Evolutionary conservation across 257 asterid species (phyloP), one percentile per base, ranked within the genome.

Genomic region (Solanum pinnatisectum): DNA sequence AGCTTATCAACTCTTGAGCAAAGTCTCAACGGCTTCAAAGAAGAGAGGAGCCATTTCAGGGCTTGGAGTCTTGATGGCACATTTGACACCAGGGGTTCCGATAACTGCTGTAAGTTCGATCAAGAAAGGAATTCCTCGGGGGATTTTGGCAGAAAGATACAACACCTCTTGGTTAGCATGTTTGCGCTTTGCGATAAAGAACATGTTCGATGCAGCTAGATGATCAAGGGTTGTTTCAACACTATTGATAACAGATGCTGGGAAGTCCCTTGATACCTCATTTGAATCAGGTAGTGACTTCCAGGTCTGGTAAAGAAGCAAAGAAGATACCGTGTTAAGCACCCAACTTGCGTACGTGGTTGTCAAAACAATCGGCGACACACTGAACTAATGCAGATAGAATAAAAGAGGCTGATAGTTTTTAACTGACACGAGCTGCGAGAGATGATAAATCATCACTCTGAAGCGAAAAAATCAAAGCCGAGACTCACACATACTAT

Each of bases 201-300:
- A 97, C 95, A 94, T 84, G 88, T 97, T 97, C 18, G 92, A 93
- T 89, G 94, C 93, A 42, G 98, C 92, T 89, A 97, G 89, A 37
- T 72, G 90, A 84, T 97, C 99, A 56, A 96, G 87, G 87, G 95
- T 96, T 67, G 95, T 88, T 87, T 96, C 98, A 14, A 93, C 88
- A 30, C 95, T 94, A 37, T 92, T 94, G 82, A 97, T 90, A 88
- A 94, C 98, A 30, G 94, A 71, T 60, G 94, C 90, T 37, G 99
- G 95, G 87, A 96, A 95, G 60, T 97, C 99, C 91, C 90, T 95
- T 16, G 95, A 91, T 23, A 96, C 93, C 91, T 97, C 99, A 33
- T 97, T 95, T 23, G 99, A 89, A 91, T 97, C 99, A 5, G 99
- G 99, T 86, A 97, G 89, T 6, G 99, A 97, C 90, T 96, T 97